Conservation (phyloP, 306 rosid species). For the Crataegus laevigata region DNA sequence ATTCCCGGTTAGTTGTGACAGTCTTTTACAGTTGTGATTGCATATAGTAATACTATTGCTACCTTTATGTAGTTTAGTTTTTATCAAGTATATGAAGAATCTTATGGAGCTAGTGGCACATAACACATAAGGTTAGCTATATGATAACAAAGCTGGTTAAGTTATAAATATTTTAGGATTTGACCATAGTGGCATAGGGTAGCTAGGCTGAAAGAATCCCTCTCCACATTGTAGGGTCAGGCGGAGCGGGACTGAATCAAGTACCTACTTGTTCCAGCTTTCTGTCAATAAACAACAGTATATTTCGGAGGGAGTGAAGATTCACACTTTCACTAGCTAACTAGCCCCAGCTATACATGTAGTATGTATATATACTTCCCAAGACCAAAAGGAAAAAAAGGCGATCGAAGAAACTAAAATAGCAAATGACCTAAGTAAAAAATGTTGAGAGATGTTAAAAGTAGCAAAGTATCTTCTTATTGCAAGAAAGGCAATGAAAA, state of each 20-base stretch:
- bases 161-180: not conserved
- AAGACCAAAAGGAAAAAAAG: not conserved
- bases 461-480: not conserved
- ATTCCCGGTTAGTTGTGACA: not conserved
- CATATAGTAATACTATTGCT: not conserved
- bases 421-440: not conserved
- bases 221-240: not conserved
- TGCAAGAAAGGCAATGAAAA: not conserved
- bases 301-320: not conserved
- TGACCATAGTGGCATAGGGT: constrained; percentile 2
- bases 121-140: not conserved
- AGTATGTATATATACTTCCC: not conserved
- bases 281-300: not conserved
- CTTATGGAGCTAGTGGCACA: constrained; percentile 7
- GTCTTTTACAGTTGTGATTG: constrained; percentile 13
- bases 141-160: not conserved
- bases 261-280: not conserved
- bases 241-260: not conserved
- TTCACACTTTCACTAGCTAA: not conserved
- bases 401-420: not conserved
- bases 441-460: not conserved
- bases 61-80: not conserved
- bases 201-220: constrained; percentile 1
- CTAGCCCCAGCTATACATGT: not conserved
- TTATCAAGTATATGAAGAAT: not conserved